Conservation (phyloP, 495 filamentous ascomycete species). For the Elaphomyces granulatus region DNA sequence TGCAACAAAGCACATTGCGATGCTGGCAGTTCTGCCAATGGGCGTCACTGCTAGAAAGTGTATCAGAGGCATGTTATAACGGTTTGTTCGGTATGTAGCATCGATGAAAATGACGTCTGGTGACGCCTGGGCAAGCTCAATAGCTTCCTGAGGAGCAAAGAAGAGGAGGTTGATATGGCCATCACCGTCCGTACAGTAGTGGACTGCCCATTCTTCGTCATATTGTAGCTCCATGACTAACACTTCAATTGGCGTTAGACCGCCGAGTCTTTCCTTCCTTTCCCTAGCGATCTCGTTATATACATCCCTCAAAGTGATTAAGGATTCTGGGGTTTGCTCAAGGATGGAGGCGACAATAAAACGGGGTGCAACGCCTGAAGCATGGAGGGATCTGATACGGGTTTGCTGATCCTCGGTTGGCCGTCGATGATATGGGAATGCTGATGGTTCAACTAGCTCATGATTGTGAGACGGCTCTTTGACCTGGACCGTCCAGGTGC, state of each 20-base stretch:
- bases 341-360: neutral
- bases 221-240: neutral
- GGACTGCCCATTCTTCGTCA: neutral
- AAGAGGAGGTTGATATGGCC: neutral
- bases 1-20: neutral
- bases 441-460: too few relatives aligned
- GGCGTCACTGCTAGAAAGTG: neutral
- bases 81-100: conserved; percentile 5
- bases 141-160: neutral
- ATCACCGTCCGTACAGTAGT: neutral
- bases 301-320: neutral
- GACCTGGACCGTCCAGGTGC: too few relatives aligned
- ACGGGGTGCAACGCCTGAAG: neutral
- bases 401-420: too few relatives aligned
- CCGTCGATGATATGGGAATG: too few relatives aligned
- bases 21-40: neutral
- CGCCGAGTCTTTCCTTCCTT: neutral
- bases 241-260: neutral
- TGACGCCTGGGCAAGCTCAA: neutral
- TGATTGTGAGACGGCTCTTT: too few relatives aligned
- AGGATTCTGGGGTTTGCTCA: neutral
- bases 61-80: conserved; percentile 3
- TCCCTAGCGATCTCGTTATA: neutral
- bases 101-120: conserved; percentile 4
- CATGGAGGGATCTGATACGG: neutral